Conservation (phyloP, 2,329 filamentous ascomycete species). For the Apiospora phragmitis region DNA sequence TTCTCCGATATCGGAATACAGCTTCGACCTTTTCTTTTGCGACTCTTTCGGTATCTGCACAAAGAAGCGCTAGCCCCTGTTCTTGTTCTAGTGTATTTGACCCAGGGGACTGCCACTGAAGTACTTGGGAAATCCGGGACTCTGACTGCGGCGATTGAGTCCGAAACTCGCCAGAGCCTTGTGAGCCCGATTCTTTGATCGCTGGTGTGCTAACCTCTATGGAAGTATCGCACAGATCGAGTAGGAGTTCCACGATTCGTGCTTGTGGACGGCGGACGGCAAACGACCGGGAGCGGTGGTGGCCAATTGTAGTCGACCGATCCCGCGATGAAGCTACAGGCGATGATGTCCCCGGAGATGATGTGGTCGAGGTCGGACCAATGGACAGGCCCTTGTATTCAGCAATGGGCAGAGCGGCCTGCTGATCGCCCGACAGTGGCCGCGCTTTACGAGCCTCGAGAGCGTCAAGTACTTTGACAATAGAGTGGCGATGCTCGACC, state of each 20-base stretch:
- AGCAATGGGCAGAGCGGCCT: constrained; percentile 53
- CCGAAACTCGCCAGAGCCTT: constrained; percentile 73
- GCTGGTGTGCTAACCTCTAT: constrained; percentile 93
- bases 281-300: constrained; percentile 82
- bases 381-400: constrained; percentile 91
- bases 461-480: constrained; percentile 92
- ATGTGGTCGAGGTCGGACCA: constrained; percentile 69
- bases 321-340: constrained; percentile 71
- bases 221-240: constrained; percentile 94
- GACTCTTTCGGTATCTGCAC: constrained; percentile 82
- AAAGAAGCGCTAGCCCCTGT: constrained; percentile 83
- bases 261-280: constrained; percentile 86
- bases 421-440: constrained; percentile 55
- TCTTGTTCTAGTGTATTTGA: constrained; percentile 91
- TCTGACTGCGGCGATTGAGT: constrained; percentile 97
- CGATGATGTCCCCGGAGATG: constrained; percentile 71
- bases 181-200: constrained; percentile 78
- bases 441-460: constrained; percentile 77
- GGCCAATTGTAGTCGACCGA: constrained; percentile 75
- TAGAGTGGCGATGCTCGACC: constrained; percentile 88
- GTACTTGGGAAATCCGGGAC: constrained; percentile 87
- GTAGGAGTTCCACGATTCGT: constrained; percentile 88
- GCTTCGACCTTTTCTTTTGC: constrained; percentile 90
- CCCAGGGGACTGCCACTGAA: constrained; percentile 95
- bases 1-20: constrained; percentile 85